Evolutionary conservation across 306 rosid genomes (phyloP), one percentile per base, ranked within the genome.

Genomic region (Malus orientalis): DNA sequence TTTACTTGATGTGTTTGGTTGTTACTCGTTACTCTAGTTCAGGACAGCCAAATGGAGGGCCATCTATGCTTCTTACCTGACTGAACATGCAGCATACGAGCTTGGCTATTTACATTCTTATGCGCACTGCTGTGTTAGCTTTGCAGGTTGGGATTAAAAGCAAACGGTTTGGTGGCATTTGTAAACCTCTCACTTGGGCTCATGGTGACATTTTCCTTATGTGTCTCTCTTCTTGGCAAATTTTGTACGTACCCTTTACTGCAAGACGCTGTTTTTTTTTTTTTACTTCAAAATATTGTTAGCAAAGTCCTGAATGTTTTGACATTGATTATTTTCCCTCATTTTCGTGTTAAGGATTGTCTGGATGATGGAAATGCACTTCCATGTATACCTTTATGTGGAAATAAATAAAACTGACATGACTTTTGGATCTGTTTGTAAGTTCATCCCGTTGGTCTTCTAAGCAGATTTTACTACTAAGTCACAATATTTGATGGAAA

Each of bases 131-230:
- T 12, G 96, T 96, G 69, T 82, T 96, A 79, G 99, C 98, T 10
- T 83, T 98, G 3, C 93, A 96, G 18, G 91, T 98, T 79, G 99
- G 97, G 86, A 92, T 96, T 76, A 92, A 96, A 85, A 96, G 99
- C 88, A 81, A 92, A 79, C 88, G 96, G 75, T 88, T 92, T 30
- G 98, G 98, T 69, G 78, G 29, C 75, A 74, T 89, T 85, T 96
- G 97, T 85, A 96, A 86, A 87, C 99, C 99, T 73, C 96, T 96
- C 76, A 87, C 98, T 6, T 96, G 99, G 99, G 81, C 87, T 70
- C 96, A 91, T 6, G 99, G 99, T 73, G 99, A 96, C 84, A 91
- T 88, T 83, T 89, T 96, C 85, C 99, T 96, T 11, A 91, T 96
- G 99, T 92, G 99, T 78, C 90, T 96, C 66, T 92, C 98, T 76